phyloP scores from a whole-genome alignment of 2,329 filamentous ascomycete species.

The Stachybotrys chlorohalonatus region DNA sequence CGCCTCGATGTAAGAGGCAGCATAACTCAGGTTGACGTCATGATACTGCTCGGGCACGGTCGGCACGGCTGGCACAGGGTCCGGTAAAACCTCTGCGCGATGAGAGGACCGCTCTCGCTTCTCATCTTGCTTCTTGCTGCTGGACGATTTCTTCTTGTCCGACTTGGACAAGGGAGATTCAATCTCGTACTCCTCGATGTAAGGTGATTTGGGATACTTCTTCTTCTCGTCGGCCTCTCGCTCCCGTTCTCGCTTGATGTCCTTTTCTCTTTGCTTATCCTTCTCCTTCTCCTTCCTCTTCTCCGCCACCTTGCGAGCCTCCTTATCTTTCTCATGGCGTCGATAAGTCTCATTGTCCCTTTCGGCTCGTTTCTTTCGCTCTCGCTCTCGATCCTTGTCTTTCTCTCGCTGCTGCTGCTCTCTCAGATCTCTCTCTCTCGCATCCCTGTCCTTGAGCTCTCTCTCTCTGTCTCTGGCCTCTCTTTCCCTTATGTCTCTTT shows the following conservation, averaged over 20 bases:
- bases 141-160: conserved; percentile 28
- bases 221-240: conserved; percentile 26
- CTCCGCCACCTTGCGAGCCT: conserved; percentile 23
- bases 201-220: conserved; percentile 22
- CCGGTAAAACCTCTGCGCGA: conserved; percentile 18
- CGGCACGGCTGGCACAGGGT: conserved; percentile 9
- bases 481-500: conserved; percentile 17
- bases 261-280: conserved; percentile 30
- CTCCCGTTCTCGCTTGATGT: conserved; percentile 25
- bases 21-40: conserved; percentile 12
- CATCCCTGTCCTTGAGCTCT: conserved; percentile 5
- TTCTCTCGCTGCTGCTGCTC: conserved; percentile 2
- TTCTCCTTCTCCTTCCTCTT: conserved; percentile 23
- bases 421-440: conserved; percentile 5
- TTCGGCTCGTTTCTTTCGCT: conserved; percentile 10
- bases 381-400: conserved; percentile 9
- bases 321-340: conserved; percentile 23
- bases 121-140: conserved; percentile 28
- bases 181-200: conserved; percentile 25
- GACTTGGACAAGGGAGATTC: conserved; percentile 16
- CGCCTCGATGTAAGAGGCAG: conserved; percentile 21
- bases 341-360: conserved; percentile 14
- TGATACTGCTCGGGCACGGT: conserved; percentile 13
- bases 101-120: conserved; percentile 23
- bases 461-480: conserved; percentile 13